Percentiles rank a stretch among this genome's conserved stretches.
Evolutionary conservation across 169 alveolate species (phyloP).

Genomic region (Ichthyophthirius multifiliis): DNA sequence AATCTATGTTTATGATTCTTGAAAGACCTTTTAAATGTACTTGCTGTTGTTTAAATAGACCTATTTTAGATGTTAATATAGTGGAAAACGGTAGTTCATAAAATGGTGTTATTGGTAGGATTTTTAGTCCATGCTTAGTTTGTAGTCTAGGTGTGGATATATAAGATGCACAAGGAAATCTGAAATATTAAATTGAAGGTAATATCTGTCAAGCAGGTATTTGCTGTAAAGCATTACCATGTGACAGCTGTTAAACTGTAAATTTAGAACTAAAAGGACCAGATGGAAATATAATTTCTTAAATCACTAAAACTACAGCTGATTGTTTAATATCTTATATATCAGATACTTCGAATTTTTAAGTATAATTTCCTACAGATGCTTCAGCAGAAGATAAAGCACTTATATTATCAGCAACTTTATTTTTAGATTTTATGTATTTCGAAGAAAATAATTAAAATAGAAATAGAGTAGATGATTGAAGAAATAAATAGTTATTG

Average conservation of each 20-base stretch:
- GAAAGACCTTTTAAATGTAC: conserved; percentile 1
- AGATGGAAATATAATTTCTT: not conserved
- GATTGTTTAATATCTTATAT: not conserved
- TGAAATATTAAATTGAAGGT: not conserved
- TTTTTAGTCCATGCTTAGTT: not conserved
- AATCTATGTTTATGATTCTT: not conserved
- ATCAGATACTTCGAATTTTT: not conserved
- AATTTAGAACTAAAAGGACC: not conserved
- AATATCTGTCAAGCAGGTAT: not conserved
- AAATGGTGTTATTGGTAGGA: not conserved
- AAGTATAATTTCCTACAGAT: not conserved
- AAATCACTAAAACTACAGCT: not conserved
- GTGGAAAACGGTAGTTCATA: not conserved
- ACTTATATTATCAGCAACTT: not conserved
- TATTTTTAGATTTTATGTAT: conserved; percentile 12
- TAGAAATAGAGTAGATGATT: not conserved
- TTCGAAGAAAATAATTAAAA: not conserved
- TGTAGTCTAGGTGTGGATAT: not conserved
- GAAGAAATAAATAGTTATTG: too few relatives aligned
- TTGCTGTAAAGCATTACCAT: not conserved
- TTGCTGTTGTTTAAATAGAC: conserved; percentile 1
- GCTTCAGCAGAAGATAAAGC: conserved; percentile 3
- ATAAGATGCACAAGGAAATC: not conserved
- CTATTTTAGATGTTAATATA: not conserved
- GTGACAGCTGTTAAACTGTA: not conserved